Conservation (phyloP, 2,329 filamentous ascomycete genomes). For the Stachybotrys chartarum region DNA sequence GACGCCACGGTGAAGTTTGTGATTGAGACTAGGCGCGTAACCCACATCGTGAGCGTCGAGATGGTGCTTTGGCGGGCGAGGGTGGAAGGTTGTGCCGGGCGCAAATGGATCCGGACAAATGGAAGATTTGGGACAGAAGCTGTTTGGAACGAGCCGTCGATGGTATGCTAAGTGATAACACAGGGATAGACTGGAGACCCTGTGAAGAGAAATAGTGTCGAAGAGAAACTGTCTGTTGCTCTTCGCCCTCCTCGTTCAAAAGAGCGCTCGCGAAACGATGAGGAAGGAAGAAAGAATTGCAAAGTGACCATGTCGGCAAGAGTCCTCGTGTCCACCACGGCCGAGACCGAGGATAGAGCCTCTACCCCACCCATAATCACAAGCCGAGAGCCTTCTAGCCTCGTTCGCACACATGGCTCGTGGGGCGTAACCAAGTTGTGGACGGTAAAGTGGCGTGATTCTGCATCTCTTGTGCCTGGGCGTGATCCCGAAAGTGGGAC, state of each 20-base stretch:
- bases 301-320: background rate
- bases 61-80: background rate
- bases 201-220: background rate
- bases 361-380: too few species aligned
- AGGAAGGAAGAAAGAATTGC: background rate
- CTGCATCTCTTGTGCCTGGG: background rate
- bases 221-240: background rate
- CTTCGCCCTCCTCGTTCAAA: background rate
- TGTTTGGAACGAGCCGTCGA: background rate
- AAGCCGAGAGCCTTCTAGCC: too few species aligned
- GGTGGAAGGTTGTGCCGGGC: too few species aligned
- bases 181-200: background rate
- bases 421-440: background rate
- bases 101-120: too few species aligned
- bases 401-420: background rate
- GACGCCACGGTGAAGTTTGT: slow-evolving; percentile 55
- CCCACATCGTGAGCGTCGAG: slow-evolving; percentile 8
- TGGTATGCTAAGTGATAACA: background rate
- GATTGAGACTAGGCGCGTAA: slow-evolving; percentile 18
- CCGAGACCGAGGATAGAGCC: too few species aligned
- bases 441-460: background rate
- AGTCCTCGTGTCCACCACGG: too few species aligned
- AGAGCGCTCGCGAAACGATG: background rate
- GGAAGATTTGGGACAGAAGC: too few species aligned
- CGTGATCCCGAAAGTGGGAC: background rate